Percentiles rank a stretch among this genome's conserved stretches.
Evolutionary conservation across 1,139 yeast species (phyloP).

Genomic region (Pichia sp.): DNA sequence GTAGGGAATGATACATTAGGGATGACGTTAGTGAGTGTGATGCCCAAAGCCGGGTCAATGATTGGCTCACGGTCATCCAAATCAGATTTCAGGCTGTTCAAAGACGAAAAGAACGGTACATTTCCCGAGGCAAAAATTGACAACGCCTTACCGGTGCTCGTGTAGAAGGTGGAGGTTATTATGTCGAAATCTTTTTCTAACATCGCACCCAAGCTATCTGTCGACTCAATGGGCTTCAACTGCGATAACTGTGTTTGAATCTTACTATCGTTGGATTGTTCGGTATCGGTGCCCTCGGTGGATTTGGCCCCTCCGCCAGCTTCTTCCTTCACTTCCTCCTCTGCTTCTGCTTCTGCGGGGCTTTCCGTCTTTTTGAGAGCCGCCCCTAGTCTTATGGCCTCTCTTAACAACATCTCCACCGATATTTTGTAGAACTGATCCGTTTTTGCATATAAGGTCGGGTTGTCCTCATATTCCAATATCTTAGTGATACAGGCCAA

Average conservation of each 20-base stretch:
- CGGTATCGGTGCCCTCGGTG: neutral
- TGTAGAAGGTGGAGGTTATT: conserved; percentile 56
- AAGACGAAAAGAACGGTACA: conserved; percentile 67
- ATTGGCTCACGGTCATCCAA: conserved; percentile 62
- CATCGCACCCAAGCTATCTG: conserved; percentile 18
- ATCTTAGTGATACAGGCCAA: conserved; percentile 49
- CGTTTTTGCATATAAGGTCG: conserved; percentile 49
- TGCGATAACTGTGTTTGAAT: conserved; percentile 13
- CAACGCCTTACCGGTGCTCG: conserved; percentile 63
- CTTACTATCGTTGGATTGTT: conserved; percentile 2
- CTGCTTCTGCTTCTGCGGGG: conserved; percentile 5
- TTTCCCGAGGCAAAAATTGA: conserved; percentile 38
- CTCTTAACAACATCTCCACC: conserved; percentile 69
- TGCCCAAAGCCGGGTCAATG: conserved; percentile 49
- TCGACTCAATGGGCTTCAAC: conserved; percentile 28
- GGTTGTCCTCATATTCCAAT: conserved; percentile 24
- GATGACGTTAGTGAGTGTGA: conserved; percentile 53
- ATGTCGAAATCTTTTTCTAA: conserved; percentile 58
- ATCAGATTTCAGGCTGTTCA: conserved; percentile 52
- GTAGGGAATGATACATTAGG: conserved; percentile 42
- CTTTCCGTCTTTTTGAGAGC: conserved; percentile 7
- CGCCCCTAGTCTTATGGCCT: conserved; percentile 50
- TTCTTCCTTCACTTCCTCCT: conserved; percentile 6
- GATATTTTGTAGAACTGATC: conserved; percentile 70
- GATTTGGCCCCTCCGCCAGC: neutral